phyloP scores from a whole-genome alignment of 306 rosid species.

The Vigna nakashimae region DNA sequence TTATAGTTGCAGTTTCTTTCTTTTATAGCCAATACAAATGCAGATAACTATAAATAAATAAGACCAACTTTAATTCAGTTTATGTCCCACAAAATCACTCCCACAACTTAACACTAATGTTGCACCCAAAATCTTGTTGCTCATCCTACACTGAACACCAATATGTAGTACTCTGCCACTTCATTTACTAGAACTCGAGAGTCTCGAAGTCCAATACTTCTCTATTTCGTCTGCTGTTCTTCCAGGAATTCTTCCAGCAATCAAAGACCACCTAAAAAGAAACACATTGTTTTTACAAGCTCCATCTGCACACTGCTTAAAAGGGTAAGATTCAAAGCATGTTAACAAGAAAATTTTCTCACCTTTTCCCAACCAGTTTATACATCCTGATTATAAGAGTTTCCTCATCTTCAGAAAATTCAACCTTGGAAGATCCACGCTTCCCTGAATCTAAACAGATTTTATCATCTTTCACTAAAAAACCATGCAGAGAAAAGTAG shows the following conservation, averaged over 20 bases:
- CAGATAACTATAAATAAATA: conserved; percentile 26
- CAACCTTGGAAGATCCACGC: conserved; percentile 53
- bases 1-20: neutral
- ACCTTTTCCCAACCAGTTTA: conserved; percentile 89
- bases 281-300: neutral
- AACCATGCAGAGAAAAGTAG: neutral
- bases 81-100: conserved; percentile 17
- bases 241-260: conserved; percentile 97
- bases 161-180: neutral
- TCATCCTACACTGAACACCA: conserved; percentile 36
- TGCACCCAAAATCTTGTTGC: conserved; percentile 53
- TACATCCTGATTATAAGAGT: conserved; percentile 78
- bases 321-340: neutral
- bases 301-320: neutral
- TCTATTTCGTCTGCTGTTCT: conserved; percentile 93
- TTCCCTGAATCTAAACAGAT: conserved; percentile 12
- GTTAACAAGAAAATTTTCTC: neutral
- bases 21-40: conserved; percentile 25
- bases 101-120: conserved; percentile 32
- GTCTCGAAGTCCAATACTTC: conserved; percentile 81
- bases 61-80: conserved; percentile 24
- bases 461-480: neutral
- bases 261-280: conserved; percentile 71
- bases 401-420: conserved; percentile 87
- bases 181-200: conserved; percentile 57